Evolutionary conservation across 2,329 filamentous ascomycete species (phyloP), one percentile per base, ranked within the genome.

Genomic region (Penicillium aurantiogriseum): DNA sequence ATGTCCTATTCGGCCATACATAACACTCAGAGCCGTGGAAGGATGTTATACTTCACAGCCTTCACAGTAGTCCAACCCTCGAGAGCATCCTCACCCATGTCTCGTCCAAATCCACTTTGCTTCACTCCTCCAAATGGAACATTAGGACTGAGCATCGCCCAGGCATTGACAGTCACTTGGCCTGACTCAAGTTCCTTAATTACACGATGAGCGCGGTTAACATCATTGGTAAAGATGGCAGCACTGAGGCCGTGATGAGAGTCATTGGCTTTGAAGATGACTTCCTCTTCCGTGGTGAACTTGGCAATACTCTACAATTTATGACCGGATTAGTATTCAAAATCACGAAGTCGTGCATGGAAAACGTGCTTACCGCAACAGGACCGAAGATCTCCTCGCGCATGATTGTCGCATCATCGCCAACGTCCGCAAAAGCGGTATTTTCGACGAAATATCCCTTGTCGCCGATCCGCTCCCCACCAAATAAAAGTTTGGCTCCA

Each of bases 401-500:
- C 35, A 74, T 74, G 25, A 79, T 76, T 1, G 68, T 59, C 79
- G 61, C 84, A 11, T 78, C 71, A n/a, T 77, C 71, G 3, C 75
- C 78, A 3, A 83, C 77, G 35, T 80, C 77, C 1, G 79, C 77
- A 59, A 87, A 79, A 39, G 86, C 75, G 0, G 84, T 86, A 1
- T 84, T 84, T 66, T 83, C 79, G 66, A 87, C 85, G 73, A 87
- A 88, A 69, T 85, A 88, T 4, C 86, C 85, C 1, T 77, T 63
- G 0, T 67, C 48, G 0, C 64, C 66, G 2, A 67, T 58, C 19
- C 43, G 56, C n/a, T 62, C 53, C 1, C 68, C 68, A 5, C 68
- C 68, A 36, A 67, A 65, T 21, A 70, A 42, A 35, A 69, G 43
- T 35, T 47, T 48, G 5, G 65, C 65, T 0, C 66, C 66, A 4